Base-by-base conservation (phyloP, 164 flowering plant species). In the Saururus chinensis region DNA sequence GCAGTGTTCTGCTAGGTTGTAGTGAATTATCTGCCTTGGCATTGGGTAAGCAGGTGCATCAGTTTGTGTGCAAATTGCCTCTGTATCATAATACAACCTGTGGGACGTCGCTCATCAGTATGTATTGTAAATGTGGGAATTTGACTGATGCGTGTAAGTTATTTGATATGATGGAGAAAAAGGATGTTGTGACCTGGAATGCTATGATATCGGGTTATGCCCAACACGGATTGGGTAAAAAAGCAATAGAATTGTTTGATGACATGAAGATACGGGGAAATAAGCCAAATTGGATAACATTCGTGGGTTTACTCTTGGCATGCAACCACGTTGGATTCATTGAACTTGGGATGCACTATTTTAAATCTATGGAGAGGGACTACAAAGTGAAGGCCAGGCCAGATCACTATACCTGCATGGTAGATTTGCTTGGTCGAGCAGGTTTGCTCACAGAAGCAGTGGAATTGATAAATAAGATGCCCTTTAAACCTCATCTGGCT, bases 371-470 rank as follows among this genome's bases (percentile, higher is more conserved):
- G 77, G 49, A 57, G 54, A 62, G 24, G 12, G 72, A 67, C 25
- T 68, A 70, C 49, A 60, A 64, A 23, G 40, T 74, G 59, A 69
- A 64, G 53, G 55, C 64, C 30, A 71, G 24, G 65, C 72, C 72
- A 12, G 72, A 70, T 61, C 77, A 70, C 53, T 74, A 70, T 51
- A 62, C 74, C 4, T 70, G 73, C 56, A 67, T 74, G 72, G 74
- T 71, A 56, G 77, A 75, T 68, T 70, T 75, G 19, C 75, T 75
- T 56, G 77, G 77, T 40, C 67, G 75, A 59, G 77, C 77, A 35
- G 77, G 77, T 51, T 51, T 65, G 57, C 63, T 75, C 8, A 53
- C 40, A 1, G 63, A 66, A 53, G 77, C 73, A 1, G 62, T 66
- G 14, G 68, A 70, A 6, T 60, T 73, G 68, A 73, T 73, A 19